A percentile compares a stretch with the other conserved stretches of the same genome.
phyloP scores from a whole-genome alignment of 78 protist species.

The Dictyostelium firmibasis region DNA sequence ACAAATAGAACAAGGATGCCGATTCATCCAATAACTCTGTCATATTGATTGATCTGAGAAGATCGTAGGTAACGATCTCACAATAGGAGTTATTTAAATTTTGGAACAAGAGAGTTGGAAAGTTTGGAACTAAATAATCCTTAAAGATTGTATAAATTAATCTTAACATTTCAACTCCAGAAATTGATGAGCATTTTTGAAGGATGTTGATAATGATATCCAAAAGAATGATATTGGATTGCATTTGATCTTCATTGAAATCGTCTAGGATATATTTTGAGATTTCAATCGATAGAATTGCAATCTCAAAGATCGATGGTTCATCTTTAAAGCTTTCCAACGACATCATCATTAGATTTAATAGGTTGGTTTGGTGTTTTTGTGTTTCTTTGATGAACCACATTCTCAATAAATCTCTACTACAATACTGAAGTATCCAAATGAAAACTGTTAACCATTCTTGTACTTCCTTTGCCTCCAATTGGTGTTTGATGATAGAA shows the following conservation, averaged over 20 bases:
- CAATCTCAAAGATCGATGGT: slow-evolving; percentile 65
- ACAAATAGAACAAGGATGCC: slow-evolving; percentile 25
- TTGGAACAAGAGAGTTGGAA: background rate
- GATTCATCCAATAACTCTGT: slow-evolving; percentile 35
- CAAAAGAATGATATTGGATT: slow-evolving; percentile 1
- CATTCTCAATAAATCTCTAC: slow-evolving; percentile 3
- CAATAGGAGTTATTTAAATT: slow-evolving; percentile 18
- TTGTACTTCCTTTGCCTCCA: slow-evolving; percentile 35
- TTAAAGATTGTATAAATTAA: slow-evolving; percentile 25
- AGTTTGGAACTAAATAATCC: slow-evolving; percentile 31
- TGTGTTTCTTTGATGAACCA: slow-evolving; percentile 68
- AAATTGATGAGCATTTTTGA: slow-evolving; percentile 14
- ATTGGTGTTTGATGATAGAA: slow-evolving; percentile 56
- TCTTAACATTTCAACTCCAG: slow-evolving; percentile 36
- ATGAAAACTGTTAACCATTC: slow-evolving; percentile 73
- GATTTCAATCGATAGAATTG: slow-evolving; percentile 28
- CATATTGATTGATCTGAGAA: background rate
- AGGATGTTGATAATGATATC: slow-evolving; percentile 44
- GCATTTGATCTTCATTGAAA: slow-evolving; percentile 29
- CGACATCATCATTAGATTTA: background rate
- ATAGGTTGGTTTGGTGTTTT: slow-evolving; percentile 20
- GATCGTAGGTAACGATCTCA: slow-evolving; percentile 45
- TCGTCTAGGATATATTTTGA: slow-evolving; percentile 19
- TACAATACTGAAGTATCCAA: slow-evolving; percentile 68
- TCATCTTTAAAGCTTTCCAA: slow-evolving; percentile 58